Percentiles rank a stretch among this genome's conserved stretches.
phyloP scores from a whole-genome alignment of 2,329 filamentous ascomycete genomes.

The Fusarium siculi region DNA sequence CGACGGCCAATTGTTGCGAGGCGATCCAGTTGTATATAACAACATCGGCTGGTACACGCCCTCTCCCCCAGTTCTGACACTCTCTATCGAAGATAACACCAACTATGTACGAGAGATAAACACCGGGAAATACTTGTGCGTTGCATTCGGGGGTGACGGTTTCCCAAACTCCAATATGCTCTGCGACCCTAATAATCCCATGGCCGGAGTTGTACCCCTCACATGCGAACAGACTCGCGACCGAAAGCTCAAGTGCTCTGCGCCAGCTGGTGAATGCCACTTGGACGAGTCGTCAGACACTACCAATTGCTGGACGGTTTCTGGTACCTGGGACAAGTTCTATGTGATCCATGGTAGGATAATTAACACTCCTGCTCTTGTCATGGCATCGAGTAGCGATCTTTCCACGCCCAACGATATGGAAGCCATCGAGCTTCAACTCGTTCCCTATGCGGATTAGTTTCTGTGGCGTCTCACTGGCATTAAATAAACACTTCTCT shows the following conservation, averaged over 20 bases:
- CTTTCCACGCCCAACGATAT: background rate
- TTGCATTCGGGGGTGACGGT: rapidly evolving
- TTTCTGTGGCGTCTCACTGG: rapidly evolving
- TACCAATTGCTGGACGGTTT: background rate
- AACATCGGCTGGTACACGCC: background rate
- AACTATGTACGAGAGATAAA: background rate
- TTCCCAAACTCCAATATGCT: background rate
- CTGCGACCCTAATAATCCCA: rapidly evolving
- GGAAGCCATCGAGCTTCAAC: background rate
- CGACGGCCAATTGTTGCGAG: background rate
- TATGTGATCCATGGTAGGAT: background rate
- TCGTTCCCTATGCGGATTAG: background rate
- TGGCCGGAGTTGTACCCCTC: rapidly evolving
- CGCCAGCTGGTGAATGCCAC: background rate
- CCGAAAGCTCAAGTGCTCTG: background rate
- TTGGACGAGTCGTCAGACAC: background rate
- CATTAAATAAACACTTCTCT: too few relatives aligned
- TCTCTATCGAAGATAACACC: background rate
- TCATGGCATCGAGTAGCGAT: background rate
- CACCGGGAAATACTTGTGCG: background rate
- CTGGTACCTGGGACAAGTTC: background rate
- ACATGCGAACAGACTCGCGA: background rate
- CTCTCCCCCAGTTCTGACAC: background rate
- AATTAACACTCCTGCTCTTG: background rate
- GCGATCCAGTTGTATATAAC: rapidly evolving